Evolutionary conservation across 1,139 yeast genomes (phyloP).

Genomic region (Geotrichum histeridarum): DNA sequence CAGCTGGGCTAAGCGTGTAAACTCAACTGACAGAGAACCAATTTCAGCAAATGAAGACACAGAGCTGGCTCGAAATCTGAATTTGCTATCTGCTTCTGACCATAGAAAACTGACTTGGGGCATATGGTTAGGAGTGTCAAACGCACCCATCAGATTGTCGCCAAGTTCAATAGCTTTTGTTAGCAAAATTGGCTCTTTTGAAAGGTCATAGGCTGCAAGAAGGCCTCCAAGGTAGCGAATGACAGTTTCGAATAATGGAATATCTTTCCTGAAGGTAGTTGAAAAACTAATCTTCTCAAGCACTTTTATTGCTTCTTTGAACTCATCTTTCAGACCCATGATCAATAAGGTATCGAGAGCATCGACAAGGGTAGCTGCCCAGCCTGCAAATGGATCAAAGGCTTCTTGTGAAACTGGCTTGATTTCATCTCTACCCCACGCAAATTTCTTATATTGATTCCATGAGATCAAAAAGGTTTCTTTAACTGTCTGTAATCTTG

Average conservation of each 20-base stretch:
- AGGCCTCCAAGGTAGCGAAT: slow-evolving; percentile 71
- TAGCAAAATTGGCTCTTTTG: slow-evolving; percentile 45
- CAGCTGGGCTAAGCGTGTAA: slow-evolving; percentile 60
- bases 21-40: slow-evolving; percentile 64
- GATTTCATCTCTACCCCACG: slow-evolving; percentile 66
- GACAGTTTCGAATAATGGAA: slow-evolving; percentile 69
- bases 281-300: slow-evolving; percentile 52
- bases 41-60: slow-evolving; percentile 57
- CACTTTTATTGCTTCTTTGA: slow-evolving; percentile 48
- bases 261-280: slow-evolving; percentile 39
- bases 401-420: slow-evolving; percentile 38
- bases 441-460: slow-evolving; percentile 53
- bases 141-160: slow-evolving; percentile 62
- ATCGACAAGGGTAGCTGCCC: slow-evolving; percentile 57
- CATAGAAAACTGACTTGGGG: slow-evolving; percentile 62
- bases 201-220: slow-evolving; percentile 62
- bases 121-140: slow-evolving; percentile 62
- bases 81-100: slow-evolving; percentile 42
- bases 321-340: slow-evolving; percentile 55
- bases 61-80: slow-evolving; percentile 32
- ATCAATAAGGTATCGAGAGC: slow-evolving; percentile 63
- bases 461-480: slow-evolving; percentile 54
- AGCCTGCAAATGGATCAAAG: slow-evolving; percentile 43
- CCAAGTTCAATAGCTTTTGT: slow-evolving; percentile 60
- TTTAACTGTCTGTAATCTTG: slow-evolving; percentile 46